Percentiles rank a stretch among this genome's conserved stretches.
Evolutionary conservation across 306 rosid species (phyloP).

Genomic region (Pyrus bretschneideri): DNA sequence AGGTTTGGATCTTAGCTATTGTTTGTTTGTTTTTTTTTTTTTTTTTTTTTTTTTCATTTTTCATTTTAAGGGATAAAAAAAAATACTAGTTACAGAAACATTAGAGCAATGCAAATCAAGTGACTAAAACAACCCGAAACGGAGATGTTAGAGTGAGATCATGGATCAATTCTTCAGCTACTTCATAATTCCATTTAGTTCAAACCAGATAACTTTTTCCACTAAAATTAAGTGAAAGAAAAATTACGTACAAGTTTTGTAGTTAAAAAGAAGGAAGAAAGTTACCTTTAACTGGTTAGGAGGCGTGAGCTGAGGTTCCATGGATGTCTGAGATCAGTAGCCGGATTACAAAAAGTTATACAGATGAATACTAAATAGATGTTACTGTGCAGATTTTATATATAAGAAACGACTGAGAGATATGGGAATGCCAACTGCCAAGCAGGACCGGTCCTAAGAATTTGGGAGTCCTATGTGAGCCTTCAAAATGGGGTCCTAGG

Average conservation of each 20-base stretch:
- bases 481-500: too few relatives aligned
- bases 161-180: neutral
- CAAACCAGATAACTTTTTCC: neutral
- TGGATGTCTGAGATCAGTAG: conserved; percentile 11
- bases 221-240: neutral
- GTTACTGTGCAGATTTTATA: neutral
- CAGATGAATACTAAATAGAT: neutral
- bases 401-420: neutral
- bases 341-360: neutral
- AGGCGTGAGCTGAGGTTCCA: conserved; percentile 32
- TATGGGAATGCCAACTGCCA: neutral
- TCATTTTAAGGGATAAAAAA: neutral
- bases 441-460: neutral
- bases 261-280: neutral
- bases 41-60: neutral
- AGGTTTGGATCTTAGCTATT: neutral
- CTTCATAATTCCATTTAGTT: neutral
- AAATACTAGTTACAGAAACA: neutral
- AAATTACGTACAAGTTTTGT: neutral
- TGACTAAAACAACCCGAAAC: neutral
- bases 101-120: neutral
- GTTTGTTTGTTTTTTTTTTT: neutral
- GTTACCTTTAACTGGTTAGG: conserved; percentile 28
- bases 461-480: too few relatives aligned
- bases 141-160: neutral